Base-by-base conservation (phyloP, 495 filamentous ascomycete genomes). In the Hypomontagnella submonticulosa region DNA sequence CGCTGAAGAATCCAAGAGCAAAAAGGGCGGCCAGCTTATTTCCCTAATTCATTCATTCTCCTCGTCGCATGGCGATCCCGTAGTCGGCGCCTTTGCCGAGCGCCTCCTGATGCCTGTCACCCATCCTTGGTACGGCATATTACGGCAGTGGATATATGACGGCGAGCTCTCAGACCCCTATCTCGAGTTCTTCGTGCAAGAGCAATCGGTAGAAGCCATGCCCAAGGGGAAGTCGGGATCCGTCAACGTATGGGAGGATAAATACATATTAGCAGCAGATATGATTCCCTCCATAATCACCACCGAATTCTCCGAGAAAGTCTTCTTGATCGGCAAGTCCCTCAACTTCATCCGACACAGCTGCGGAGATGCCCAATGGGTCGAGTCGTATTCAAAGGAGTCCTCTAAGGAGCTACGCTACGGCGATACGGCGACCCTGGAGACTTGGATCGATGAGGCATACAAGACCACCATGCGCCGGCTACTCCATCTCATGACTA, bases 401-500 rank as follows among this genome's bases (percentile, higher is more conserved):
- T 89, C 92, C 1, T 97, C 93, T 4, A 96, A 92, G 76, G 93
- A 97, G 77, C 84, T 99, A 20, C 85, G 85, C 52, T 97, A 99
- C 75, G 95, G 95, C 42, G 94, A 98, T 76, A 98, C 94, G 3
- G 91, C 93, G 0, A 92, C 88, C 3, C 81, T 99, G 4, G 92
- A 97, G 69, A 86, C 87, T 1, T 97, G 91, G 67, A 98, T 99
- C 70, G 94, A 97, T 64, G 91, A 97, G 68, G 96, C 96, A 4
- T 97, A 99, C 79, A 96, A 95, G 73, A 93, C 92, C 4, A 98
- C 95, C 0, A 98, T 97, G 95, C 91, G 90, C 37, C 88, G 94
- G 6, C 83, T 99, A n/a, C 96, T 97, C 63, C 80, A 91, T 69
- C 85, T 99, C 16, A 97, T 99, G 93, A 88, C 87, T 62, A 87